Percentiles rank a stretch among this genome's conserved stretches.
Conservation (phyloP, 345 rosid species). For the Bretschneidera sinensis region DNA sequence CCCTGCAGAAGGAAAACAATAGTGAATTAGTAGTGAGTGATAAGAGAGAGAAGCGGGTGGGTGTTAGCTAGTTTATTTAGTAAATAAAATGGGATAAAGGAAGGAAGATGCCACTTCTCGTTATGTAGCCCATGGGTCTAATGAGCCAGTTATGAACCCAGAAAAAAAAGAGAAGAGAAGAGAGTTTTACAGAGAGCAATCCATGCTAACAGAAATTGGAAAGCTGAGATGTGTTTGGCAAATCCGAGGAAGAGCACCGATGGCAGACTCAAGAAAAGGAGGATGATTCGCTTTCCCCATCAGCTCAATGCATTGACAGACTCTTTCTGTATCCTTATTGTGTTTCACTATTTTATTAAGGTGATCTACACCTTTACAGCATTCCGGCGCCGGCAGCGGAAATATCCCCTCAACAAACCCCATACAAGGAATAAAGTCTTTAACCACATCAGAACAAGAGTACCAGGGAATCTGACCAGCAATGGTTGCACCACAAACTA, state of each 20-base stretch:
- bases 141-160: too few species aligned
- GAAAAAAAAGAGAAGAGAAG: too few species aligned
- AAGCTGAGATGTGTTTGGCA: conserved; percentile 38
- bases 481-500: too few species aligned
- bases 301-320: conserved; percentile 39
- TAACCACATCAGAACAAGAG: conserved; percentile 21
- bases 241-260: conserved; percentile 22
- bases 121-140: too few species aligned
- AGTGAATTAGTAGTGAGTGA: too few species aligned
- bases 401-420: conserved; percentile 27
- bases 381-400: conserved; percentile 23
- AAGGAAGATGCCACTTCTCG: too few species aligned
- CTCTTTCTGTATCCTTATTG: conserved; percentile 12
- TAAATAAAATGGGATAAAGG: too few species aligned
- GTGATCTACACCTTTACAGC: conserved; percentile 30
- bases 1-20: too few species aligned
- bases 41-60: too few species aligned
- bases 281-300: conserved; percentile 26
- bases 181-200: conserved; percentile 35
- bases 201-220: conserved; percentile 36
- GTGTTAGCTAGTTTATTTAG: too few species aligned
- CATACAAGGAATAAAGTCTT: conserved; percentile 27
- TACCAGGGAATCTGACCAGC: neutral
- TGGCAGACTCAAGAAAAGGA: conserved; percentile 16
- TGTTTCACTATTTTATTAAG: conserved; percentile 22